phyloP scores from a whole-genome alignment of 1,284 basidiomycete species.

The Marasmius fiardii region DNA sequence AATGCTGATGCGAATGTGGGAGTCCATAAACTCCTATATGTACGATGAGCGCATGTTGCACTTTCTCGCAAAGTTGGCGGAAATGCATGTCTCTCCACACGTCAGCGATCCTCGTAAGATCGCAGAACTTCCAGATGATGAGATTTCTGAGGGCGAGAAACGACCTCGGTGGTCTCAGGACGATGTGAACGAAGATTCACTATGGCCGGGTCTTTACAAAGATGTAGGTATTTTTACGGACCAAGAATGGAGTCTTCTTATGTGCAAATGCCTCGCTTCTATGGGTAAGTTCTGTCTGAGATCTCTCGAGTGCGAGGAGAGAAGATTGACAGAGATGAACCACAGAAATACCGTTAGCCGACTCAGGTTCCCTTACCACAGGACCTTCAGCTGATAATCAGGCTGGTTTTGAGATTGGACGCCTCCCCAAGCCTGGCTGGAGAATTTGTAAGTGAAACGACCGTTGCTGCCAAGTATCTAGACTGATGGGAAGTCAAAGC shows the following conservation, averaged over 20 bases:
- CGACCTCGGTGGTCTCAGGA: constrained; percentile 54
- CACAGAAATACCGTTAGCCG: constrained; percentile 68
- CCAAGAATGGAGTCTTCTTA: constrained; percentile 83
- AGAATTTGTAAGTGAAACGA: constrained; percentile 56
- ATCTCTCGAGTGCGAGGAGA: constrained; percentile 15
- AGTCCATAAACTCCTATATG: constrained; percentile 79
- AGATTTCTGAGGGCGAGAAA: constrained; percentile 57
- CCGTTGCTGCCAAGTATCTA: not conserved
- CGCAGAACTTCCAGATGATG: constrained; percentile 69
- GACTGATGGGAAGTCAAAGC: constrained; percentile 34
- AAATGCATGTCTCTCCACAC: constrained; percentile 71
- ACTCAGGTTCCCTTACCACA: constrained; percentile 68
- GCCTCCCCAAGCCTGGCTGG: constrained; percentile 67
- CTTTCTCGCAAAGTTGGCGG: constrained; percentile 66
- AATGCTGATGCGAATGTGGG: constrained; percentile 79
- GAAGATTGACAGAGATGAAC: constrained; percentile 7
- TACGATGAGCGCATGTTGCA: constrained; percentile 82
- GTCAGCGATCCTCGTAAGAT: constrained; percentile 70
- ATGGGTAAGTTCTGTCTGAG: constrained; percentile 59
- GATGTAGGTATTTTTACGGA: constrained; percentile 88
- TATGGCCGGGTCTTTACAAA: constrained; percentile 73
- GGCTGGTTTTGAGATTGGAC: constrained; percentile 62
- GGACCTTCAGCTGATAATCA: constrained; percentile 66
- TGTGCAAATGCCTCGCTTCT: constrained; percentile 88
- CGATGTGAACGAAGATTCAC: constrained; percentile 34